Percentiles rank a stretch among this genome's conserved stretches.
These are phyloP conservation scores for Scedosporium aurantiacum DNA, from an alignment of 2,329 filamentous ascomycete species.

Conservation along the genomic window DNA sequence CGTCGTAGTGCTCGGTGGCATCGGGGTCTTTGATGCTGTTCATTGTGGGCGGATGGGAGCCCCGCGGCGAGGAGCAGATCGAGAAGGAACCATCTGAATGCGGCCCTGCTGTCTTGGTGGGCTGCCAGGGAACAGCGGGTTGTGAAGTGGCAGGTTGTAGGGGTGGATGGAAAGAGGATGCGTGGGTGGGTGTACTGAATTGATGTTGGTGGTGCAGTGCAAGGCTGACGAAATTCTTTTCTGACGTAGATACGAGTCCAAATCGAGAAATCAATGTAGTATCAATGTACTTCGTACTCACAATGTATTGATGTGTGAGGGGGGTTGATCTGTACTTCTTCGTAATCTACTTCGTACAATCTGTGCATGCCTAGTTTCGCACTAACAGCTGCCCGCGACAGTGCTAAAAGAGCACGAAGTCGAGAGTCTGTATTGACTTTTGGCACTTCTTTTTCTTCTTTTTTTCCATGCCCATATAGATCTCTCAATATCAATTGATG, in stretches of 20 bases:
- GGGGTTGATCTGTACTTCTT: no score
- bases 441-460: no score
- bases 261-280: neutral
- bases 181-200: neutral
- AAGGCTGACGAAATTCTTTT: neutral
- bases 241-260: neutral
- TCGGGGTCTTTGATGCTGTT: conserved; percentile 40
- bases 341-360: no score
- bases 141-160: neutral
- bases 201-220: neutral
- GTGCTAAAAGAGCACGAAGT: no score
- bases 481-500: no score
- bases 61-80: neutral
- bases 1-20: conserved; percentile 50
- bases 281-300: neutral
- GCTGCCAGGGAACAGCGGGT: neutral
- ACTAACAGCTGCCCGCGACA: no score
- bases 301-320: neutral
- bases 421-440: no score
- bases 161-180: neutral
- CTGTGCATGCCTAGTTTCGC: no score
- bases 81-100: conserved; percentile 1
- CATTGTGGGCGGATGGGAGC: conserved; percentile 25
- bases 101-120: neutral
- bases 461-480: no score